Conservation (phyloP, 345 rosid species). For the Citrus inodora region DNA sequence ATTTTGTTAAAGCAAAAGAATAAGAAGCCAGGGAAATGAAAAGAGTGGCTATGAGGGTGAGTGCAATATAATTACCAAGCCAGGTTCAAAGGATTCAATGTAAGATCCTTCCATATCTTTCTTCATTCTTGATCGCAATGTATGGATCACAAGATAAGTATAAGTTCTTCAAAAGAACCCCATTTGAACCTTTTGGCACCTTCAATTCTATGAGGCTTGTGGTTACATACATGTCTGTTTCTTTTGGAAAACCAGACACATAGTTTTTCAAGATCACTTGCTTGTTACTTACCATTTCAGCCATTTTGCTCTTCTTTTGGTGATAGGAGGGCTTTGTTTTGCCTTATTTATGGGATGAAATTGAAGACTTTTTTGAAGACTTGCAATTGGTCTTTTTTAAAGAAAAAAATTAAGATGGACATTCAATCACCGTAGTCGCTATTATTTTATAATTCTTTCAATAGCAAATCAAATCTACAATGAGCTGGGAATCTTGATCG, state of each 20-base stretch:
- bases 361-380: no score
- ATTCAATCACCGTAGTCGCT: no score
- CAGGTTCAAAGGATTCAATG: slow-evolving; percentile 15
- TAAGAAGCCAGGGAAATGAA: background rate
- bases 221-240: slow-evolving; percentile 35
- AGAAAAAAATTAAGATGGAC: no score
- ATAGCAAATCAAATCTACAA: no score
- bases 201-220: slow-evolving; percentile 21
- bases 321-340: no score
- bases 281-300: slow-evolving; percentile 38
- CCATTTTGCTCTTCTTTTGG: background rate
- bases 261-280: slow-evolving; percentile 37
- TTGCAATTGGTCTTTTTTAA: no score
- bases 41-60: background rate
- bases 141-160: slow-evolving; percentile 54
- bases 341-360: no score
- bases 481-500: no score
- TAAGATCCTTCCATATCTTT: background rate
- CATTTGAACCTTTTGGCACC: slow-evolving; percentile 23
- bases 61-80: background rate
- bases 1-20: no score
- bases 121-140: slow-evolving; percentile 27
- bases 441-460: no score
- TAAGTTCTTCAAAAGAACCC: slow-evolving; percentile 49
- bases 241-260: slow-evolving; percentile 41